Conservation (phyloP, 108 stramenopile genomes). For the Pseudonitzschia pungens region DNA sequence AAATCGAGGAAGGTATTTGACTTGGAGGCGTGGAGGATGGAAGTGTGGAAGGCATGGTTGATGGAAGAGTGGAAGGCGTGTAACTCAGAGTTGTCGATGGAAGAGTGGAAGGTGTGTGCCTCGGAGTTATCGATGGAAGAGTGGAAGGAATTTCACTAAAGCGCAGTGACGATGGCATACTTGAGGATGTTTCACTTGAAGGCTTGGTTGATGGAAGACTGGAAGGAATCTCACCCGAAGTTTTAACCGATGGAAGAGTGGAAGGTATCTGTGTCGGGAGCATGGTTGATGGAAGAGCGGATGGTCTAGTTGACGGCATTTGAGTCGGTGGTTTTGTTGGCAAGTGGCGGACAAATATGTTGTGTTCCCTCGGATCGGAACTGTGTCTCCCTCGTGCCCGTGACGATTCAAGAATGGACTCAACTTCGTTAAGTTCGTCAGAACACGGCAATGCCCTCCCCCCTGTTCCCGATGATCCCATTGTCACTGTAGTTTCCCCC, state of each 20-base stretch:
- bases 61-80: conserved; percentile 9
- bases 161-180: no score
- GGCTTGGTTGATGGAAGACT: neutral
- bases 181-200: neutral
- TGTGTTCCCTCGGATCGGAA: neutral
- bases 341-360: conserved; percentile 7
- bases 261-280: neutral
- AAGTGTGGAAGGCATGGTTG: neutral
- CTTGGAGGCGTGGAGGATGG: no score
- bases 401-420: neutral
- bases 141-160: no score
- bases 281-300: neutral
- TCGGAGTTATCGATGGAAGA: no score
- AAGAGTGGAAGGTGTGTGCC: no score
- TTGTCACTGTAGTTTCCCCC: neutral
- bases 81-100: no score
- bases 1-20: neutral
- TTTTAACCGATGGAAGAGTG: neutral
- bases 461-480: neutral
- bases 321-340: neutral
- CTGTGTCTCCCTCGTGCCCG: neutral
- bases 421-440: neutral
- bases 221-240: neutral
- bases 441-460: neutral
- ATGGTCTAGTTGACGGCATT: no score